These are phyloP conservation scores for Aspergillus latus DNA, from an alignment of 2,329 filamentous ascomycete species.

Conservation along the genomic window DNA sequence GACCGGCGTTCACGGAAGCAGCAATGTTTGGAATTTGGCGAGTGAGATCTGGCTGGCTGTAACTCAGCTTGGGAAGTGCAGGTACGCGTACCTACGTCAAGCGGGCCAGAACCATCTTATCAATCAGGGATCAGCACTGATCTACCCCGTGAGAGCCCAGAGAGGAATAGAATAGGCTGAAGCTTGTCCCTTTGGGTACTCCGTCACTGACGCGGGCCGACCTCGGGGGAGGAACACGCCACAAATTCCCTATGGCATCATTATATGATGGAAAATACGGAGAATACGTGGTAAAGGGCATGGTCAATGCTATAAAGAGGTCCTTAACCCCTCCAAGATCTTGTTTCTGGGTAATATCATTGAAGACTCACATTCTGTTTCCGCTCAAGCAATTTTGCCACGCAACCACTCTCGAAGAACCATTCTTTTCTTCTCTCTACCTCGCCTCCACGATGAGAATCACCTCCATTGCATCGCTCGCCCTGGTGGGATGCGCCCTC, in stretches of 20 bases:
- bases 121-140: background rate
- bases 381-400: too few relatives aligned
- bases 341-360: background rate
- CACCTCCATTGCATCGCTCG: background rate
- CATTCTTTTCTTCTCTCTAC: background rate
- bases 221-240: background rate
- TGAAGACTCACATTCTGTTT: background rate
- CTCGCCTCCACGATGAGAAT: background rate
- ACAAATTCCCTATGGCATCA: background rate
- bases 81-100: background rate
- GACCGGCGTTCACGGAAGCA: background rate
- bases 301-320: background rate
- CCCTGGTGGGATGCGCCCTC: background rate
- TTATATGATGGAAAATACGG: background rate
- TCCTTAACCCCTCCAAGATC: background rate
- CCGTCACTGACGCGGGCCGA: background rate
- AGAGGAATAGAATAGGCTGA: background rate
- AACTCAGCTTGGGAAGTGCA: background rate
- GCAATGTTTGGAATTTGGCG: background rate
- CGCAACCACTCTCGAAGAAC: background rate
- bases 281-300: background rate
- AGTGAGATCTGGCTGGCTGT: background rate
- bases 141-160: background rate
- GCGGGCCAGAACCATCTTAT: background rate
- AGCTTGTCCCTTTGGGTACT: background rate